Conservation (phyloP, 2,329 filamentous ascomycete species). For the Colletotrichum euphorbiae region DNA sequence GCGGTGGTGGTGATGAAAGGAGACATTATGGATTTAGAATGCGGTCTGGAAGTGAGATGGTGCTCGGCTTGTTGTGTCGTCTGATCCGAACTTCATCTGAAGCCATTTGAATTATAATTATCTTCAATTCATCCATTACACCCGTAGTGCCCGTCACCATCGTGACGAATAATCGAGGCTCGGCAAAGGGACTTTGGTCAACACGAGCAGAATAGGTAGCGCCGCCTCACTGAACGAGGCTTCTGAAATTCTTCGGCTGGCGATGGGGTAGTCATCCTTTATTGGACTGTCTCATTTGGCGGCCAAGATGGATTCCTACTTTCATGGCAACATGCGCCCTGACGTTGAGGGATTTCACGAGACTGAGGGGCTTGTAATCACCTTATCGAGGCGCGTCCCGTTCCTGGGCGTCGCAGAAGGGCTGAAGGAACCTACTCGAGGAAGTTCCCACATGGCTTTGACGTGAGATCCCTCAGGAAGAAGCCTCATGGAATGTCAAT, state of each 20-base stretch:
- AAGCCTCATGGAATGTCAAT: too few relatives aligned
- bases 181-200: constrained; percentile 9
- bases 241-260: constrained; percentile 8
- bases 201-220: neutral
- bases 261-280: neutral
- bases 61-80: constrained; percentile 5
- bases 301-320: neutral
- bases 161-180: neutral
- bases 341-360: neutral
- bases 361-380: neutral
- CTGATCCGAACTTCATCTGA: constrained; percentile 26
- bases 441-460: neutral
- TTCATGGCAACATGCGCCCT: neutral
- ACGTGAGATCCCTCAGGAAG: neutral
- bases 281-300: neutral
- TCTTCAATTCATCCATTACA: neutral
- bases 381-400: neutral
- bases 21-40: neutral
- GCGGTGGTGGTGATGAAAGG: neutral
- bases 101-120: neutral
- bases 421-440: neutral
- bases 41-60: neutral
- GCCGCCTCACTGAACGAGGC: constrained; percentile 22
- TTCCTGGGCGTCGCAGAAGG: neutral
- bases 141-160: neutral